Evolutionary conservation across 2,329 filamentous ascomycete species (phyloP), one percentile per base, ranked within the genome.

Genomic region (Curvularia sp.): DNA sequence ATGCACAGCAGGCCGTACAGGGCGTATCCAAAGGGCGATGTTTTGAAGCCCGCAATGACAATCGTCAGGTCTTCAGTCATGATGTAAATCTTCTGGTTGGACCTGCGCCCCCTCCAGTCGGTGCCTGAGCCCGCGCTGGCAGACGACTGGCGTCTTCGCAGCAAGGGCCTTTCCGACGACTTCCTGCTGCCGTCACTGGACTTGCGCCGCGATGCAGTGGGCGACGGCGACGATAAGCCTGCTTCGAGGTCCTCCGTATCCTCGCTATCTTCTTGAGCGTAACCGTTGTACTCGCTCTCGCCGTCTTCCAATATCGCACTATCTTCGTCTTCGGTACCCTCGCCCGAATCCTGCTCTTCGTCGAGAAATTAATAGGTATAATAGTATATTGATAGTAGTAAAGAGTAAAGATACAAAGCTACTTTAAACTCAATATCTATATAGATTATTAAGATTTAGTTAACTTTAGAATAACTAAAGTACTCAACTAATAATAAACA

Each of bases 1-100:
- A 89, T 68, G 68, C 93, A 98, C 6, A 96, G 78, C 8, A 83
- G 68, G 3, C 88, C 68, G 74, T 98, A 98, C 0, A 87, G 62
- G 2, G 84, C 76, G 68, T 88, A 90, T 1, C 95, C 92, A 13
- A 87, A 60, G 3, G 79, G 76, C 63, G 89, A 94, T 3, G 93
- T 97, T 49, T 84, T 87, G 77, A 98, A 99, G 0, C 95, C 95
- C 23, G 94, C 92, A 72, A 98, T 87, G 27, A 93, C 94, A 68
- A 97, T 93, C 1, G 93, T 97, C 63, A 99, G 81, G 75, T 99
- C 95, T 77, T 99, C 95, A 41, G 92, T 96, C 57, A 88, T 83
- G 78, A 99, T 93, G 77, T 97, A 95, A 23, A 97, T 85, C 79
- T 97, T 98, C 77, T 99, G 95, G 69, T 85, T 96, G 27, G 85